Evolutionary conservation across 805 yeast genomes (phyloP).

Genomic region (Priceomyces fermenticarens): DNA sequence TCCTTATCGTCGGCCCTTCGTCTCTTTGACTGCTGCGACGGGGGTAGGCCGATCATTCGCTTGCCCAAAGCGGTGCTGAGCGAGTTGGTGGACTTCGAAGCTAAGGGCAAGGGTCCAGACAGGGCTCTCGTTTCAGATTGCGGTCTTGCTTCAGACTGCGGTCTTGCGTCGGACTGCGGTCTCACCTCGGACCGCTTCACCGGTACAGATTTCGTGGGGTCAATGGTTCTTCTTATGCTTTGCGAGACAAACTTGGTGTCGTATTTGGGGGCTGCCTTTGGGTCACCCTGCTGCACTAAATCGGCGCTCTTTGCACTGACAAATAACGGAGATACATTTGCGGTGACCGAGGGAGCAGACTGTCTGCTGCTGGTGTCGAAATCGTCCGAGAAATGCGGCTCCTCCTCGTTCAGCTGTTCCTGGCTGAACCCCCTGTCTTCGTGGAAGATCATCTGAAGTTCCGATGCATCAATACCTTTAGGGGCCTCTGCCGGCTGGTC

Average conservation of each 20-base stretch:
- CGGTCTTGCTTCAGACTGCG: too few relatives aligned
- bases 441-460: slow-evolving; percentile 18
- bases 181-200: slow-evolving; percentile 39
- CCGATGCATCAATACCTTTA: slow-evolving; percentile 21
- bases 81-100: slow-evolving; percentile 1
- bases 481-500: slow-evolving; percentile 19
- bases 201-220: slow-evolving; percentile 67
- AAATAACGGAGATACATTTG: slow-evolving; percentile 42
- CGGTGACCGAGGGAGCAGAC: background rate
- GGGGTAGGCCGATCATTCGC: slow-evolving; percentile 34
- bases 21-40: slow-evolving; percentile 16
- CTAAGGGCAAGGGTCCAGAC: too few relatives aligned
- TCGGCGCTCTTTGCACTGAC: slow-evolving; percentile 67
- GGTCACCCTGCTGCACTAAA: slow-evolving; percentile 46
- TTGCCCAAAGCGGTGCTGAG: slow-evolving; percentile 16
- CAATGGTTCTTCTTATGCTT: slow-evolving; percentile 52
- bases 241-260: slow-evolving; percentile 51
- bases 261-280: slow-evolving; percentile 51
- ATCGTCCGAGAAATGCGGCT: background rate
- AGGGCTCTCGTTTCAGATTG: too few relatives aligned
- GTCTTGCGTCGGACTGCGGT: background rate
- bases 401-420: slow-evolving; percentile 4
- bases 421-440: slow-evolving; percentile 9
- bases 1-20: too few relatives aligned
- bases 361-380: background rate